Evolutionary conservation across 768 basidiomycete species (phyloP), one percentile per base, ranked within the genome.

Genomic region (Trametopsis cervina): DNA sequence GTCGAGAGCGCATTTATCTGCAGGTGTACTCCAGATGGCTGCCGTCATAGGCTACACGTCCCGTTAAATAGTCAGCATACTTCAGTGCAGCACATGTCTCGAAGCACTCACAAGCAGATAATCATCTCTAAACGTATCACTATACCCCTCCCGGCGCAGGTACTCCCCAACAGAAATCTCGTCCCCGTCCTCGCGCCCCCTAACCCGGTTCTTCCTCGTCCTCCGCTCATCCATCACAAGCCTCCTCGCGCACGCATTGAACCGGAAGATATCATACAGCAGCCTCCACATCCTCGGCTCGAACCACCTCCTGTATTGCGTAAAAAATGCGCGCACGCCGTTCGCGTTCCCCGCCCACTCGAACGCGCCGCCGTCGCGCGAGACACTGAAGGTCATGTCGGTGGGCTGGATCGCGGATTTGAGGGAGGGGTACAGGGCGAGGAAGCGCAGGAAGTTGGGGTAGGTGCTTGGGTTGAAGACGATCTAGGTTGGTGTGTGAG

Each of bases 331-430:
- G 9, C 15, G 7, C 9, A 33, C 29, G 6, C 68, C 58, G 0
- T 78, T 67, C 40, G 76, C 79, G 54, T 77, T 75, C 24, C 85
- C 85, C 2, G 85, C 83, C 85, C 88, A 89, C 62, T 89, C 85
- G 55, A 86, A 86, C 1, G 57, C 62, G 0, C 85, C 88, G 18
- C 60, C 50, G 60, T 89, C 84, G 41, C 85, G 72, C 3, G 86
- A 84, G 33, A 91, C 77, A 54, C 78, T 77, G 64, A 89, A 89
- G 0, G 86, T 82, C 86, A 89, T 89, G 47, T 81, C 77, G 0
- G 85, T 85, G 2, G 74, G 71, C 36, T 78, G 55, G 24, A 80
- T 71, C 3, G 64, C 52, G 11, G 49, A 43, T 1, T 49, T 66
- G 35, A 87, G 73, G 12, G 63, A 57, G 4, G 72, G 65, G 40